phyloP scores from a whole-genome alignment of 306 rosid genomes.

The Castanopsis chinensis region DNA sequence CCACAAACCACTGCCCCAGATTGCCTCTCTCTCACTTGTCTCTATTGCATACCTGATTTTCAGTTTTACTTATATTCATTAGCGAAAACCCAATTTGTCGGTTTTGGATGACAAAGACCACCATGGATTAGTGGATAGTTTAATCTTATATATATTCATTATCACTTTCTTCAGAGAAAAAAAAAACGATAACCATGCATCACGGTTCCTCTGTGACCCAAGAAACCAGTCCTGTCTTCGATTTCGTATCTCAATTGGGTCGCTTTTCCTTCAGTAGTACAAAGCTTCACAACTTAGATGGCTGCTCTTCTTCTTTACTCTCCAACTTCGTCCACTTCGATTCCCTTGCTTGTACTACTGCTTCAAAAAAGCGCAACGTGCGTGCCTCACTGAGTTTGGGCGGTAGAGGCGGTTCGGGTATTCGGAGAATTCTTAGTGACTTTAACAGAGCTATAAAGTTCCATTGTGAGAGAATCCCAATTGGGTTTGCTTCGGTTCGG shows the following conservation, averaged over 20 bases:
- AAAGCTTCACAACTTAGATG: conserved; percentile 37
- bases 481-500: conserved; percentile 74
- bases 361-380: conserved; percentile 25
- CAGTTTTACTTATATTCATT: background rate
- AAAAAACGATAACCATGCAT: conserved; percentile 38
- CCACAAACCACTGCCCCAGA: conserved; percentile 23
- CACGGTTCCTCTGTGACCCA: conserved; percentile 42
- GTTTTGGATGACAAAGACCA: background rate
- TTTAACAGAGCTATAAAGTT: conserved; percentile 63
- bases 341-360: conserved; percentile 12
- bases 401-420: conserved; percentile 23
- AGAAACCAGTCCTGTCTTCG: conserved; percentile 43
- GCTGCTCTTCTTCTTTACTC: conserved; percentile 38
- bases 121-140: conserved; percentile 10
- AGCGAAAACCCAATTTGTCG: conserved; percentile 5
- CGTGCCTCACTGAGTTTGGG: conserved; percentile 46
- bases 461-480: conserved; percentile 63
- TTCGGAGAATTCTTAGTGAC: conserved; percentile 45
- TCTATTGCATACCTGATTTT: background rate
- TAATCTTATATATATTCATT: background rate
- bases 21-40: background rate
- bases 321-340: conserved; percentile 51
- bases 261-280: conserved; percentile 44
- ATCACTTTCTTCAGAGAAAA: background rate
- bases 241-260: conserved; percentile 57